Percentiles rank a stretch among this genome's conserved stretches.
Conservation (phyloP, 1,284 basidiomycete genomes). For the Leccinum huronense region DNA sequence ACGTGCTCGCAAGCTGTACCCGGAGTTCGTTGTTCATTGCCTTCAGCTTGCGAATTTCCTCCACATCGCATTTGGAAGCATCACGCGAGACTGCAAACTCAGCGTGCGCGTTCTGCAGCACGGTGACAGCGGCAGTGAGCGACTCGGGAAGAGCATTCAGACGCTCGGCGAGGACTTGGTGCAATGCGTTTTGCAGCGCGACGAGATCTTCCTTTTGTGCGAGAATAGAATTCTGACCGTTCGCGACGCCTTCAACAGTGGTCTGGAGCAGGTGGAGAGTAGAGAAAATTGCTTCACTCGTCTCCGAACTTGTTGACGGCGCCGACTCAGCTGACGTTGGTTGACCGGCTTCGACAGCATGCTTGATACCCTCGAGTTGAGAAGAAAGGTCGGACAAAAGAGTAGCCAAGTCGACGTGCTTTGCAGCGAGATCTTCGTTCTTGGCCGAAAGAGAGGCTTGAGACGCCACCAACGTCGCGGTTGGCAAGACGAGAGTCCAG, state of each 20-base stretch:
- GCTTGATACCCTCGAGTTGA: slow-evolving; percentile 42
- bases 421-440: slow-evolving; percentile 36
- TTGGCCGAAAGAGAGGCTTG: slow-evolving; percentile 44
- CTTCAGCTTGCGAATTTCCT: slow-evolving; percentile 60
- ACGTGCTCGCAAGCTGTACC: slow-evolving; percentile 65
- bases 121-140: slow-evolving; percentile 52
- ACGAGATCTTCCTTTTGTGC: slow-evolving; percentile 50
- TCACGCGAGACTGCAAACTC: slow-evolving; percentile 59
- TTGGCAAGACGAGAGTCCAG: slow-evolving; percentile 75
- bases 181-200: slow-evolving; percentile 37
- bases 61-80: slow-evolving; percentile 57
- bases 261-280: slow-evolving; percentile 44
- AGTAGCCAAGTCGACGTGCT: slow-evolving; percentile 37
- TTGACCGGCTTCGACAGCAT: slow-evolving; percentile 34
- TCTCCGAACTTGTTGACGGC: slow-evolving; percentile 29
- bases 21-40: slow-evolving; percentile 61
- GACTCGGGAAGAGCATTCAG: slow-evolving; percentile 57
- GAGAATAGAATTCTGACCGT: slow-evolving; percentile 45
- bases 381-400: slow-evolving; percentile 45
- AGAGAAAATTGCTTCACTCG: slow-evolving; percentile 29
- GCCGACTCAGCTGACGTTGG: slow-evolving; percentile 8
- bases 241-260: slow-evolving; percentile 43
- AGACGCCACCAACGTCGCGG: slow-evolving; percentile 52
- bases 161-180: slow-evolving; percentile 52
- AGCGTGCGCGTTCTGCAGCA: slow-evolving; percentile 57